Conservation (phyloP, 257 asterid species). For the Solanum dulcamara region DNA sequence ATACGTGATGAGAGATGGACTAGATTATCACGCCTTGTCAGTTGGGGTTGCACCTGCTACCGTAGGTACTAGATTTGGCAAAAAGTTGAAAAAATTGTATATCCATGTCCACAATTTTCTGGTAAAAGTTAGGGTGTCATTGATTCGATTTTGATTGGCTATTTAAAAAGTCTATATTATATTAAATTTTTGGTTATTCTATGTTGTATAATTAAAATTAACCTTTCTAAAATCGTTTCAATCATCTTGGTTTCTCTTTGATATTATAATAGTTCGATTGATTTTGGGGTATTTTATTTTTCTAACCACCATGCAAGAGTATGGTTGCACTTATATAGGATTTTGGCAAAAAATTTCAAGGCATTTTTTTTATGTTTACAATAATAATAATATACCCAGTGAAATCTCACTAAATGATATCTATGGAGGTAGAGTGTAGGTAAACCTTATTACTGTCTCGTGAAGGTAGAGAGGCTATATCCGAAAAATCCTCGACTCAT, state of each 20-base stretch:
- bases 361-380: not conserved
- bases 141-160: not conserved
- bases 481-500: too few species aligned
- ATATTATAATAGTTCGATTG: not conserved
- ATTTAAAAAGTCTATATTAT: too few species aligned
- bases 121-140: not conserved
- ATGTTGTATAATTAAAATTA: too few species aligned
- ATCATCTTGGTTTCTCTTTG: too few species aligned
- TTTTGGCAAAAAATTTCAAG: not conserved
- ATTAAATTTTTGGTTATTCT: too few species aligned
- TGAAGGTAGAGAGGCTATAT: too few species aligned
- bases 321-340: not conserved
- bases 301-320: not conserved
- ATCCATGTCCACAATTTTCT: not conserved
- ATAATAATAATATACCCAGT: too few species aligned
- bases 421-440: too few species aligned
- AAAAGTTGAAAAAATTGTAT: not conserved
- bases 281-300: not conserved
- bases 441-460: too few species aligned
- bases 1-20: too few species aligned
- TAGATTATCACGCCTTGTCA: too few species aligned
- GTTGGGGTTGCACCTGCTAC: not conserved
- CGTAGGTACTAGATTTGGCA: not conserved
- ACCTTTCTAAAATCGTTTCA: not conserved
- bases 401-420: too few species aligned